A percentile compares a stretch with the other conserved stretches of the same genome.
phyloP scores from a whole-genome alignment of 108 stramenopile species.

The Schizochytrium sp. region DNA sequence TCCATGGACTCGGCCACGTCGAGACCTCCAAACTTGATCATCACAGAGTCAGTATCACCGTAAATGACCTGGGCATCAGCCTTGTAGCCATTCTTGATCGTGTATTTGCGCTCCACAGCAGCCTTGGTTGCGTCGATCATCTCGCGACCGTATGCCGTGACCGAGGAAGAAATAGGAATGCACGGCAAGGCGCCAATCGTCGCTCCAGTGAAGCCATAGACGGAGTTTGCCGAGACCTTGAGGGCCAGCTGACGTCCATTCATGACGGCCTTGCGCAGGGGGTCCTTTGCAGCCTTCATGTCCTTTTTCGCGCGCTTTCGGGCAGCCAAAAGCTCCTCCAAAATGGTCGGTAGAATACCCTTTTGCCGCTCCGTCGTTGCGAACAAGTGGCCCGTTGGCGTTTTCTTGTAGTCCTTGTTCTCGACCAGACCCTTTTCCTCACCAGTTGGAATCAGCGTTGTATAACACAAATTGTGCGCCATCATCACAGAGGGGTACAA shows the following conservation, averaged over 20 bases:
- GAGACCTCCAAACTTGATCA: constrained; percentile 92
- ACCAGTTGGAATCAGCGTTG: constrained; percentile 69
- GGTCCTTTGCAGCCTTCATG: constrained; percentile 94
- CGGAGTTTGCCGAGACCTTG: constrained; percentile 95
- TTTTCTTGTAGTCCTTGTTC: constrained; percentile 61
- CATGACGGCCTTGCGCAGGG: constrained; percentile 95
- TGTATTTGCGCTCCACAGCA: constrained; percentile 85
- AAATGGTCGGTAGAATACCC: constrained; percentile 91
- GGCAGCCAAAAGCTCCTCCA: constrained; percentile 77
- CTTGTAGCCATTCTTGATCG: constrained; percentile 81
- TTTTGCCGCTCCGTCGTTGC: constrained; percentile 78
- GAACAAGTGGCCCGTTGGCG: constrained; percentile 82
- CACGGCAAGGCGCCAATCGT: constrained; percentile 96
- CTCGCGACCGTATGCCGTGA: constrained; percentile 87
- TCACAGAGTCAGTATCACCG: constrained; percentile 95
- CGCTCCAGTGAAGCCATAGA: constrained; percentile 98
- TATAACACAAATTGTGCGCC: constrained; percentile 97
- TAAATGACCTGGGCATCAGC: constrained; percentile 91
- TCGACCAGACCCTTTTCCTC: constrained; percentile 64
- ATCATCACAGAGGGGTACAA: constrained; percentile 99
- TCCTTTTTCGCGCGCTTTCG: constrained; percentile 97
- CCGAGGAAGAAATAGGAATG: constrained; percentile 89
- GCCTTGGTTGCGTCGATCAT: constrained; percentile 82
- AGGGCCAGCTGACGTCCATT: constrained; percentile 98
- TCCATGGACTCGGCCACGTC: constrained; percentile 87